phyloP scores from a whole-genome alignment of 805 yeast genomes.

The Brettanomyces custersianus region DNA sequence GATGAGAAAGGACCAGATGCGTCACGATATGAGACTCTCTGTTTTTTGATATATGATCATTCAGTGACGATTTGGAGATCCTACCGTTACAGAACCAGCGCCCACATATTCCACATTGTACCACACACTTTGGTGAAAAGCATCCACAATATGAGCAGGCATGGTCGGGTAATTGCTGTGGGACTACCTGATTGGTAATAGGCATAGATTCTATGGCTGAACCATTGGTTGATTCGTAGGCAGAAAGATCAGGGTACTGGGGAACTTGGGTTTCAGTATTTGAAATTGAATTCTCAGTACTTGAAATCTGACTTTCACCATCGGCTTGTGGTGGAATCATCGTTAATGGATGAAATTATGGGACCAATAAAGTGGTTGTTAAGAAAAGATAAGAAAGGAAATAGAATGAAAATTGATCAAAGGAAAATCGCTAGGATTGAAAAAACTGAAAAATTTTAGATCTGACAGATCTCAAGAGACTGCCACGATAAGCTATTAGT shows the following conservation, averaged over 20 bases:
- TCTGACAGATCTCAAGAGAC: too few species aligned
- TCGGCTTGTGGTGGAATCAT: neutral
- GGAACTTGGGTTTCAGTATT: too few species aligned
- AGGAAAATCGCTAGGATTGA: too few species aligned
- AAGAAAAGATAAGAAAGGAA: neutral
- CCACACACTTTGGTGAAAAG: conserved; percentile 52
- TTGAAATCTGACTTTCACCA: neutral
- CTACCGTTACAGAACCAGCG: conserved; percentile 88
- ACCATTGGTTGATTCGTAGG: too few species aligned
- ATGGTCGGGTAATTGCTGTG: conserved; percentile 23
- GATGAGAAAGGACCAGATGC: conserved; percentile 75
- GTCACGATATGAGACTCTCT: conserved; percentile 68
- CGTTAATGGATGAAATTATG: neutral
- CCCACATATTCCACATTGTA: conserved; percentile 66
- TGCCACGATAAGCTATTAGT: too few species aligned
- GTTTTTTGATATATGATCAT: conserved; percentile 13
- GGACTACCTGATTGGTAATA: too few species aligned
- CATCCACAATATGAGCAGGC: conserved; percentile 69
- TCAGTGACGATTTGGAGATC: conserved; percentile 25
- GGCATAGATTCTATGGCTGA: too few species aligned
- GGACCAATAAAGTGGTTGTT: too few species aligned
- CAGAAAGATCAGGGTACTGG: too few species aligned
- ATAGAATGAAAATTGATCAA: neutral
- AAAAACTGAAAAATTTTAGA: too few species aligned
- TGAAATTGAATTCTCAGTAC: neutral